phyloP scores from a whole-genome alignment of 2,329 filamentous ascomycete genomes.

The Zasmidium citrigriseum region DNA sequence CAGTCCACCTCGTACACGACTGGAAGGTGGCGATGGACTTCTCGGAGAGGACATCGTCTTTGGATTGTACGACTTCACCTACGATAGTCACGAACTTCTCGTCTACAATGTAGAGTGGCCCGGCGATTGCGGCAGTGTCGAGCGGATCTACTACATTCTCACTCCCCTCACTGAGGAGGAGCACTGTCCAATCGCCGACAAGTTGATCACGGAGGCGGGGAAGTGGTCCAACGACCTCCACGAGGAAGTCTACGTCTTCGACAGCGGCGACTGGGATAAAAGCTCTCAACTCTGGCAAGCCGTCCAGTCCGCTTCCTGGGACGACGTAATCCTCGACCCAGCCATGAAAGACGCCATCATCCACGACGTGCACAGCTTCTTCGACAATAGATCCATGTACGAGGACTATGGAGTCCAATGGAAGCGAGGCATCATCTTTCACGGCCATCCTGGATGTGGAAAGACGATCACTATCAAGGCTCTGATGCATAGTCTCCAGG shows the following conservation, averaged over 20 bases:
- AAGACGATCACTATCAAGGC: slow-evolving; percentile 49
- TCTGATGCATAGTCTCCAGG: slow-evolving; percentile 41
- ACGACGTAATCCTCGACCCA: slow-evolving; percentile 49
- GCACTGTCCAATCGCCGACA: slow-evolving; percentile 35
- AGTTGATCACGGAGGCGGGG: slow-evolving; percentile 41
- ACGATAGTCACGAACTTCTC: slow-evolving; percentile 40
- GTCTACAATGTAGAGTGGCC: slow-evolving; percentile 41
- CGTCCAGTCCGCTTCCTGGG: slow-evolving; percentile 45
- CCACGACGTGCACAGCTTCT: slow-evolving; percentile 42
- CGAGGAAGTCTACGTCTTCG: slow-evolving; percentile 46
- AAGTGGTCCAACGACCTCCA: slow-evolving; percentile 43
- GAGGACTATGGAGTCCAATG: slow-evolving; percentile 48
- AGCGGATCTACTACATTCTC: slow-evolving; percentile 19
- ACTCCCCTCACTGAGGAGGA: slow-evolving; percentile 4
- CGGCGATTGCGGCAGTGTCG: slow-evolving; percentile 2
- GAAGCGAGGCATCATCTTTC: slow-evolving; percentile 45
- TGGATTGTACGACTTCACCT: slow-evolving; percentile 45
- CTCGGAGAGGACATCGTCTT: slow-evolving; percentile 41
- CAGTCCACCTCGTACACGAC: slow-evolving; percentile 36
- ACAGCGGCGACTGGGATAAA: slow-evolving; percentile 42
- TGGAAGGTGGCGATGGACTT: slow-evolving; percentile 37
- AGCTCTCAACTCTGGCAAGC: slow-evolving; percentile 40
- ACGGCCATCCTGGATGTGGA: slow-evolving; percentile 46
- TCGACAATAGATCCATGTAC: slow-evolving; percentile 41
- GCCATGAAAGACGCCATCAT: slow-evolving; percentile 46